Evolutionary conservation across 164 flowering plant genomes (phyloP).

Genomic region (Magnolia kwangsiensis): DNA sequence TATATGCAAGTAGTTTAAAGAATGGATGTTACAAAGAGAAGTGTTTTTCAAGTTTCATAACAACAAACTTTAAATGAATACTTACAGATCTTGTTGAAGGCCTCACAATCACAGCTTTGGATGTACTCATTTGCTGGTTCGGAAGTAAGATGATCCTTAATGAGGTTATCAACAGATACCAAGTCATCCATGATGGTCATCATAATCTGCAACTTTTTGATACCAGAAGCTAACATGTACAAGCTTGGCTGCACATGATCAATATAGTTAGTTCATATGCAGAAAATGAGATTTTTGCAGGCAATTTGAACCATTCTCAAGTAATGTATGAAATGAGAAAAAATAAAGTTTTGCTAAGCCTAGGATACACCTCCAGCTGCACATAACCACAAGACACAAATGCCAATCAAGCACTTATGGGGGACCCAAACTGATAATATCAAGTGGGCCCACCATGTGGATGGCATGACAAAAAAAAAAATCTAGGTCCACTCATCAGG

Average conservation of each 20-base stretch:
- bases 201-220: conserved; percentile 89
- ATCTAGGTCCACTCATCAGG: neutral
- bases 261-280: neutral
- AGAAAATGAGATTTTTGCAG: neutral
- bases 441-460: too few species aligned
- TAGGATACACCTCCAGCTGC: neutral
- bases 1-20: too few species aligned
- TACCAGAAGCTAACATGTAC: conserved; percentile 82
- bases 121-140: conserved; percentile 81
- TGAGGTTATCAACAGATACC: conserved; percentile 74
- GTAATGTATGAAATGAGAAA: neutral
- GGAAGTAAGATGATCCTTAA: conserved; percentile 66
- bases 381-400: neutral
- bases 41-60: too few species aligned
- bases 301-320: neutral
- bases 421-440: neutral
- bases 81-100: conserved; percentile 72
- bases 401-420: neutral
- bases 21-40: too few species aligned
- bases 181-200: conserved; percentile 86
- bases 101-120: conserved; percentile 91
- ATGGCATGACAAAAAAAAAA: neutral
- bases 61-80: neutral
- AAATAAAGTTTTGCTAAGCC: neutral
- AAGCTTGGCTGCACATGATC: conserved; percentile 62